Conservation (phyloP, 2,329 filamentous ascomycete genomes). For the Xylariaceae sp. region DNA sequence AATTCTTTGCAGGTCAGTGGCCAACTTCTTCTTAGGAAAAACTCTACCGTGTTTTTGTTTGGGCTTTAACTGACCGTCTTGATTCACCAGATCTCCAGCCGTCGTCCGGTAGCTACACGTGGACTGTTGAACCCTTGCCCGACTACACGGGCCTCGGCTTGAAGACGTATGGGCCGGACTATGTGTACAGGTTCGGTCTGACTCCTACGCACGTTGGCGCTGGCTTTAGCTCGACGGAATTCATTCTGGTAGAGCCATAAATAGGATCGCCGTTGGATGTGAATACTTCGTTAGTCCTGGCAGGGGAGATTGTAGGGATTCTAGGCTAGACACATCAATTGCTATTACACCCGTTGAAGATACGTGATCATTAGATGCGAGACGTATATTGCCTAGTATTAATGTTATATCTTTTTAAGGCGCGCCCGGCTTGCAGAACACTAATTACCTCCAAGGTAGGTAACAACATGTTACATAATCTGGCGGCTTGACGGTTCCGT, state of each 20-base stretch:
- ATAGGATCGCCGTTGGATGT: conserved; percentile 19
- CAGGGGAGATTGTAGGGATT: conserved; percentile 17
- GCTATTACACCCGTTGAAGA: conserved; percentile 13
- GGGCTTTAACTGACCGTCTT: conserved; percentile 19
- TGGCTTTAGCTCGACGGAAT: conserved; percentile 18
- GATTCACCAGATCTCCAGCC: conserved; percentile 22
- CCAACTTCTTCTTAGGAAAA: conserved; percentile 19
- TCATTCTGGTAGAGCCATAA: conserved; percentile 21
- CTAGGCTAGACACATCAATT: conserved; percentile 18
- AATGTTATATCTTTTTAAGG: conserved; percentile 12
- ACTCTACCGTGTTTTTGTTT: conserved; percentile 17
- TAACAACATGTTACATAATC: conserved; percentile 17
- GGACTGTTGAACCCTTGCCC: conserved; percentile 16
- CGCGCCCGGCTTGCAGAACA: conserved; percentile 9
- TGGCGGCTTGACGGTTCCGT: conserved; percentile 6
- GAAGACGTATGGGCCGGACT: conserved; percentile 16
- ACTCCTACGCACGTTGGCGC: conserved; percentile 19
- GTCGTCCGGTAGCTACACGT: conserved; percentile 20
- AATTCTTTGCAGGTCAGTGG: conserved; percentile 17
- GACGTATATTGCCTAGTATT: conserved; percentile 14
- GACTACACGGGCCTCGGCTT: conserved; percentile 21
- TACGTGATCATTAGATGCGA: conserved; percentile 14
- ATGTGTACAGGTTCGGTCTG: conserved; percentile 19
- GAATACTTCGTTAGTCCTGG: conserved; percentile 20
- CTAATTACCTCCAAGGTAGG: conserved; percentile 13